Percentiles rank a stretch among this genome's conserved stretches.
phyloP scores from a whole-genome alignment of 352 stramenopile genomes.

The Phytophthora pistaciae region DNA sequence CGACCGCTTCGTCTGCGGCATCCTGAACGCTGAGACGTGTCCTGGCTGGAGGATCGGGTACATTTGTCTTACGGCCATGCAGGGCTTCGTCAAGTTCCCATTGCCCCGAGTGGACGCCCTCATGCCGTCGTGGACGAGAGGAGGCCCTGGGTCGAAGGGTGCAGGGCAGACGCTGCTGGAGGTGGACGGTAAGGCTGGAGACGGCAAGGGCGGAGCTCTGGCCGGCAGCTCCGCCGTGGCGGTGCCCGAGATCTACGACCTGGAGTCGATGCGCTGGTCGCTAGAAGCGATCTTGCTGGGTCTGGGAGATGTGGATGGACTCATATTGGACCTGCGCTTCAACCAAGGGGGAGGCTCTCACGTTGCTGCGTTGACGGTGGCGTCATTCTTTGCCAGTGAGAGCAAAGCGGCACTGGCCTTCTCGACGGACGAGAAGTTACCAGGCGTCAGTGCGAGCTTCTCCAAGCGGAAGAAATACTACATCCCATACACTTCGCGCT shows the following conservation, averaged over 20 bases:
- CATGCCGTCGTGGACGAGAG: slow-evolving; percentile 58
- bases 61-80: slow-evolving; percentile 74
- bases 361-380: slow-evolving; percentile 66
- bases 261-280: slow-evolving; percentile 90
- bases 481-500: slow-evolving; percentile 63
- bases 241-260: slow-evolving; percentile 84
- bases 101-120: slow-evolving; percentile 67
- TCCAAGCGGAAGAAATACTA: slow-evolving; percentile 69
- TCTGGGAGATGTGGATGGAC: slow-evolving; percentile 66
- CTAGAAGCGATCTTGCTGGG: slow-evolving; percentile 81
- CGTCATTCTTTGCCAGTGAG: slow-evolving; percentile 75
- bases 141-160: background rate
- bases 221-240: slow-evolving; percentile 30
- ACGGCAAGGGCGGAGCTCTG: slow-evolving; percentile 12
- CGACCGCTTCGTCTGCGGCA: slow-evolving; percentile 70
- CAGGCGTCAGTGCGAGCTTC: slow-evolving; percentile 50
- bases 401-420: slow-evolving; percentile 59
- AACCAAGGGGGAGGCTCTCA: slow-evolving; percentile 80
- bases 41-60: slow-evolving; percentile 85
- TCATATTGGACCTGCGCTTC: slow-evolving; percentile 83
- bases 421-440: slow-evolving; percentile 74
- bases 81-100: slow-evolving; percentile 85
- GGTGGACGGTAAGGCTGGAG: slow-evolving; percentile 11
- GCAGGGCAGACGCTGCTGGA: slow-evolving; percentile 28
- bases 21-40: slow-evolving; percentile 78